A percentile compares a stretch with the other conserved stretches of the same genome.
These are phyloP conservation scores for Mycena vitilis DNA, from an alignment of 768 basidiomycete species.

Conservation along the genomic window DNA sequence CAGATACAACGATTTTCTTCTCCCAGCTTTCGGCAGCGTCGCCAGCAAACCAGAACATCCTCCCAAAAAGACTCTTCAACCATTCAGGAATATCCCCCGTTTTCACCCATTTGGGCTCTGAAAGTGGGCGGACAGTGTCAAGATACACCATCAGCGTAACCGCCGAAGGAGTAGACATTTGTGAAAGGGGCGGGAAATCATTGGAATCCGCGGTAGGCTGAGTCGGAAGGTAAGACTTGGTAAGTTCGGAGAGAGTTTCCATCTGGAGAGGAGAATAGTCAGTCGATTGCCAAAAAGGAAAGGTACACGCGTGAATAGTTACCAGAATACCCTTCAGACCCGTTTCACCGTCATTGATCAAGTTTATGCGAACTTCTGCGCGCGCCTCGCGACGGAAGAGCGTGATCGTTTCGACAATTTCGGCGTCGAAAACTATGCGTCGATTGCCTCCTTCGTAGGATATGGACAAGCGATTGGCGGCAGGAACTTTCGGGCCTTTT, in stretches of 20 bases:
- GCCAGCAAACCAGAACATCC: conserved; percentile 88
- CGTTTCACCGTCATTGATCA: conserved; percentile 66
- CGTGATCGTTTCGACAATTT: conserved; percentile 83
- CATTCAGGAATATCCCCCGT: conserved; percentile 95
- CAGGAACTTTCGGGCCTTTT: conserved; percentile 64
- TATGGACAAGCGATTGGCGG: conserved; percentile 91
- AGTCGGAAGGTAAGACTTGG: conserved; percentile 74
- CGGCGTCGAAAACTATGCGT: conserved; percentile 89
- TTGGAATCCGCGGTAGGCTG: conserved; percentile 57
- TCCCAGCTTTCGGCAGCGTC: conserved; percentile 93
- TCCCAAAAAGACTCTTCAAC: conserved; percentile 88
- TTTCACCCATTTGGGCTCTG: conserved; percentile 97
- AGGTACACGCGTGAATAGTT: conserved; percentile 40
- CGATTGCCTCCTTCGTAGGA: conserved; percentile 92
- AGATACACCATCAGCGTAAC: conserved; percentile 81
- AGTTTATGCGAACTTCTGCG: conserved; percentile 81
- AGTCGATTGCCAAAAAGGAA: not conserved
- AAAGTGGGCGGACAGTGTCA: conserved; percentile 88
- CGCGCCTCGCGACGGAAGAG: conserved; percentile 86
- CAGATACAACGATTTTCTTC: conserved; percentile 90
- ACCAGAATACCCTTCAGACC: conserved; percentile 83
- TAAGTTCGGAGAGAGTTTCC: conserved; percentile 52
- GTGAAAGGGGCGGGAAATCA: conserved; percentile 78
- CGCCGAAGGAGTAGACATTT: conserved; percentile 61
- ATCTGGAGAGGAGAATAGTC: conserved; percentile 59